A percentile compares a stretch with the other conserved stretches of the same genome.
These are phyloP conservation scores for Tephrocybe rancida DNA, from an alignment of 768 basidiomycete species.

Conservation along the genomic window DNA sequence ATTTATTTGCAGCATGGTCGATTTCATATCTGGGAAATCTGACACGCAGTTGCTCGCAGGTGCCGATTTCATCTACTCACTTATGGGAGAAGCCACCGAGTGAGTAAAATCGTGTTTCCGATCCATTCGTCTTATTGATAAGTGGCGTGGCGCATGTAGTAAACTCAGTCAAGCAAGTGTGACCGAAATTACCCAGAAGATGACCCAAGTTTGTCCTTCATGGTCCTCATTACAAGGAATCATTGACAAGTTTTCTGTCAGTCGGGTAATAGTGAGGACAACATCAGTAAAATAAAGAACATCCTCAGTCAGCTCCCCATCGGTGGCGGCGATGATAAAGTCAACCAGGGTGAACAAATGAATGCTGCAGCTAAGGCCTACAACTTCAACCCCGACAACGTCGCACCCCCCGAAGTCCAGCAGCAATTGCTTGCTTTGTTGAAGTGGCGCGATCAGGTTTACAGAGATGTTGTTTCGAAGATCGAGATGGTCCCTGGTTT, in stretches of 20 bases:
- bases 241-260: slow-evolving; percentile 6
- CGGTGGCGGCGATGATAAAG: slow-evolving; percentile 52
- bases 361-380: slow-evolving; percentile 59
- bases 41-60: slow-evolving; percentile 21
- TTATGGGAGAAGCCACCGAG: slow-evolving; percentile 70
- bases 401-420: slow-evolving; percentile 68
- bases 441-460: slow-evolving; percentile 65
- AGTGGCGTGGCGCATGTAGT: slow-evolving; percentile 28
- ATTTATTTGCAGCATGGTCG: not conserved
- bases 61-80: slow-evolving; percentile 66
- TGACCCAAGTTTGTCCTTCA: slow-evolving; percentile 36
- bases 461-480: slow-evolving; percentile 50
- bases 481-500: slow-evolving; percentile 73
- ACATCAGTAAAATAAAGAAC: slow-evolving; percentile 38
- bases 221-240: not conserved
- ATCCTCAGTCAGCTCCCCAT: slow-evolving; percentile 53
- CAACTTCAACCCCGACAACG: slow-evolving; percentile 60
- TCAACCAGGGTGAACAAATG: slow-evolving; percentile 58
- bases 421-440: slow-evolving; percentile 55
- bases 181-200: slow-evolving; percentile 55
- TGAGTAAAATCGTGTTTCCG: slow-evolving; percentile 25
- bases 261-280: slow-evolving; percentile 34
- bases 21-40: not conserved
- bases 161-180: slow-evolving; percentile 64
- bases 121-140: not conserved